Conservation (phyloP, 1,284 basidiomycete species). For the Mycena citricolor region DNA sequence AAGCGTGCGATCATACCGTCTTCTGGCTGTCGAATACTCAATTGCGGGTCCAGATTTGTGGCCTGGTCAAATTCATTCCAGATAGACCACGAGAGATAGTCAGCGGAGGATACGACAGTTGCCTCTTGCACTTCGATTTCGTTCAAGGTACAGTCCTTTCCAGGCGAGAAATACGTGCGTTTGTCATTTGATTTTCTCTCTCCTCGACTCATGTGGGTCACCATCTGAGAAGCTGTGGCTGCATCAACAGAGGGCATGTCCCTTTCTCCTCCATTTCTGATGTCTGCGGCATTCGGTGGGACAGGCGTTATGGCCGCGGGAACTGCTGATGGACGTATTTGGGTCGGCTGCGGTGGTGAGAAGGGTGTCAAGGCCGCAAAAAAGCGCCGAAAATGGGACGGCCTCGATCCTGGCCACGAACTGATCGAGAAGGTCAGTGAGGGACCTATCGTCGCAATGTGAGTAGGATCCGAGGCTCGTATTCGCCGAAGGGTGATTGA, state of each 20-base stretch:
- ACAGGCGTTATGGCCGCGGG: conserved; percentile 64
- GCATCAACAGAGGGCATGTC: conserved; percentile 47
- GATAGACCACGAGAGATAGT: conserved; percentile 67
- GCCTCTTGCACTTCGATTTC: conserved; percentile 67
- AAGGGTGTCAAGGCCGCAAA: conserved; percentile 39
- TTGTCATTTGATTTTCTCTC: not conserved
- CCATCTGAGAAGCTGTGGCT: conserved; percentile 36
- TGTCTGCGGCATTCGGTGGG: conserved; percentile 55
- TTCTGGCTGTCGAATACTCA: conserved; percentile 13
- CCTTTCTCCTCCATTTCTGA: conserved; percentile 72
- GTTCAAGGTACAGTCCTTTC: conserved; percentile 57
- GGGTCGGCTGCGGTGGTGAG: conserved; percentile 67
- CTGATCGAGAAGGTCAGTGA: conserved; percentile 54
- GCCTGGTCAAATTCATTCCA: conserved; percentile 66
- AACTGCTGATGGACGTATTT: conserved; percentile 72
- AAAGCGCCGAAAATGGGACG: conserved; percentile 69
- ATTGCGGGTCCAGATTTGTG: conserved; percentile 55
- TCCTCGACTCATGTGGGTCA: not conserved
- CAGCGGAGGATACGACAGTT: conserved; percentile 74
- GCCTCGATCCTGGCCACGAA: conserved; percentile 51
- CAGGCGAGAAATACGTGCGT: conserved; percentile 56
- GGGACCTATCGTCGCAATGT: conserved; percentile 72
- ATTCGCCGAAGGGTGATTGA: no score
- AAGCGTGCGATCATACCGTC: conserved; percentile 46
- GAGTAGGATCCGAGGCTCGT: conserved; percentile 31